phyloP scores from a whole-genome alignment of 148 eudicot species.

The Bassia scoparia region DNA sequence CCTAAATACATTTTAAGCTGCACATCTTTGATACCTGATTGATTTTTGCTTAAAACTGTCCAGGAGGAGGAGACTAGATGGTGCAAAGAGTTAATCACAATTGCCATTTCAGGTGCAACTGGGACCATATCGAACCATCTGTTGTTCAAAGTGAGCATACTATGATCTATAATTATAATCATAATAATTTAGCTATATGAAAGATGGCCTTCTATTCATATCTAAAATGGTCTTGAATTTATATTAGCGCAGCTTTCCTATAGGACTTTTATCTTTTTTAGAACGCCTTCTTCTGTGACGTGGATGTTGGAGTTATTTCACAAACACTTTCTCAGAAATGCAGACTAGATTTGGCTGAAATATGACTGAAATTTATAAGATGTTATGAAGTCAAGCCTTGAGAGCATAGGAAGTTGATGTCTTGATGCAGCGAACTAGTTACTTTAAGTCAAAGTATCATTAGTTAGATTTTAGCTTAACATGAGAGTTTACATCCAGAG shows the following conservation, averaged over 20 bases:
- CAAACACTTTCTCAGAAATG: too few species aligned
- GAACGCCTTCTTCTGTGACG: not conserved
- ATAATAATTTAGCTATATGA: too few species aligned
- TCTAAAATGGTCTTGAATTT: not conserved
- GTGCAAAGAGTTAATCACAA: slow-evolving; percentile 77
- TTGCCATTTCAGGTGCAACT: slow-evolving; percentile 97
- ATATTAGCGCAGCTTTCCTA: too few species aligned
- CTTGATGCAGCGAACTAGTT: not conserved
- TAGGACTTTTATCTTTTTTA: too few species aligned
- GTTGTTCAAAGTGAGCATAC: slow-evolving; percentile 68
- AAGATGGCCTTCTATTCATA: not conserved
- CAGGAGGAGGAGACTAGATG: slow-evolving; percentile 83
- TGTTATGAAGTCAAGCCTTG: too few species aligned
- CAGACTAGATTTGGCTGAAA: too few species aligned
- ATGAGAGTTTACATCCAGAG: not conserved
- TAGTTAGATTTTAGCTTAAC: not conserved
- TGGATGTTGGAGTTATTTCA: too few species aligned
- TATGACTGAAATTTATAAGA: too few species aligned
- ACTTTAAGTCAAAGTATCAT: not conserved
- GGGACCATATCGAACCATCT: slow-evolving; percentile 96
- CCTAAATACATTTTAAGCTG: not conserved
- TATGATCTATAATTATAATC: not conserved
- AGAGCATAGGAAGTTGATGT: too few species aligned
- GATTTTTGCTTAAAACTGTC: slow-evolving; percentile 1
- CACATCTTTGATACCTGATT: not conserved